Conservation (phyloP, 2,329 filamentous ascomycete species). For the Paracamarosporium sp. region DNA sequence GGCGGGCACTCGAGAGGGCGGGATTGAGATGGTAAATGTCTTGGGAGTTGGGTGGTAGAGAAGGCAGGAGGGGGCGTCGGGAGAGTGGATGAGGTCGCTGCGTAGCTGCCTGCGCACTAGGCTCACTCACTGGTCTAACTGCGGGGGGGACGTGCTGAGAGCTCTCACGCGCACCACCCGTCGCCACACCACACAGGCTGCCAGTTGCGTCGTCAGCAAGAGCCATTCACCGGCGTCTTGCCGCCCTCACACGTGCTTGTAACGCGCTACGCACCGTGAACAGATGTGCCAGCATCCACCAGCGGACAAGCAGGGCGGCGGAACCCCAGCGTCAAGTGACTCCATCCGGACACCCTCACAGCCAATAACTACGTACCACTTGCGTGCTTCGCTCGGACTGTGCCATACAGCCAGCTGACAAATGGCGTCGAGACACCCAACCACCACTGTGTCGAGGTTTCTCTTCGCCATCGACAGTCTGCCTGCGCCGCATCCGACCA, state of each 20-base stretch:
- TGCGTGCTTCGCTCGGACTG: not conserved
- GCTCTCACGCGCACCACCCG: not conserved
- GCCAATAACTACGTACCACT: not conserved
- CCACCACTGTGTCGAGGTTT: no score
- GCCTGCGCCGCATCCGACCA: no score
- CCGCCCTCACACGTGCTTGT: no score
- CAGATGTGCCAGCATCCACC: not conserved
- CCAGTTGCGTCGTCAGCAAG: slow-evolving; percentile 3
- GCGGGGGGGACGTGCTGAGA: not conserved
- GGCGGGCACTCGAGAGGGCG: not conserved
- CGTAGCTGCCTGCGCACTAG: not conserved
- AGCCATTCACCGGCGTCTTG: no score
- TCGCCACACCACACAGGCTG: not conserved
- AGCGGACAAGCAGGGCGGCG: not conserved
- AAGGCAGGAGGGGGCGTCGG: slow-evolving; percentile 1
- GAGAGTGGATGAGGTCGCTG: slow-evolving; percentile 4
- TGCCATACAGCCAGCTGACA: not conserved
- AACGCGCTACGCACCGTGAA: slow-evolving; percentile 1
- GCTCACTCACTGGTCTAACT: not conserved
- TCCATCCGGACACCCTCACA: not conserved
- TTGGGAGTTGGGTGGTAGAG: slow-evolving; percentile 1
- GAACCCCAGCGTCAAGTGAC: not conserved
- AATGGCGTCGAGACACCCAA: no score
- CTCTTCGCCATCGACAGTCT: no score
- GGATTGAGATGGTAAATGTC: not conserved